Evolutionary conservation across 345 rosid species (phyloP), one percentile per base, ranked within the genome.

Genomic region (Stellera chamaejasme): DNA sequence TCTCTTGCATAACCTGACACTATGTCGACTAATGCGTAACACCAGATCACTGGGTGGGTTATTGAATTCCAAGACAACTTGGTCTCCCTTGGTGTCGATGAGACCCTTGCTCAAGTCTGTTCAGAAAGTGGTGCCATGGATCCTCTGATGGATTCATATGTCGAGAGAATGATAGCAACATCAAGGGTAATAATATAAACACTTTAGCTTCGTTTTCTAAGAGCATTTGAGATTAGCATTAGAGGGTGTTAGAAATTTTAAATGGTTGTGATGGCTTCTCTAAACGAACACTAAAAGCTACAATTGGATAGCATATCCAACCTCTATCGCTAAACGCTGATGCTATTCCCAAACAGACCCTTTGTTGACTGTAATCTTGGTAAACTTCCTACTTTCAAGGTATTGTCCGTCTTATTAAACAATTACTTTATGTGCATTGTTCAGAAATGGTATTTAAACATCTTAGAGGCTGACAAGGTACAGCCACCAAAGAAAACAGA

Each of bases 91-190:
- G 89, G 89, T 51, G 89, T 82, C 67, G 89, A 82, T 59, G 89
- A 82, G 62, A 60, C 79, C 42, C 74, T 82, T 27, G 82, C 89
- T 57, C 89, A 82, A 79, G 85, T 79, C 66, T 82, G 89, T 74
- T 82, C 89, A 0, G 89, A 82, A 63, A 79, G 89, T 71, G 89
- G 89, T 50, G 75, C 85, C 60, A 77, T 75, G 85, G 89, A 82
- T 72, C 89, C 39, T 54, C 76, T 82, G 50, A 82, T 82, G 85
- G 73, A 82, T 63, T 65, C 83, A 43, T 82, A 82, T 63, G 75
- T 82, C 59, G 83, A 82, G 72, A 75, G 89, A 73, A 82, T 77
- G 83, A 32, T 32, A 32, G 39, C 39, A 32, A 32, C 39, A 32
- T 4, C 39, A 32, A 32, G 39, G 39, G 39, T 32, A 32, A 32